Percentiles rank a stretch among this genome's conserved stretches.
Conservation (phyloP, 23 red algal species). For the Agarophyton chilense region DNA sequence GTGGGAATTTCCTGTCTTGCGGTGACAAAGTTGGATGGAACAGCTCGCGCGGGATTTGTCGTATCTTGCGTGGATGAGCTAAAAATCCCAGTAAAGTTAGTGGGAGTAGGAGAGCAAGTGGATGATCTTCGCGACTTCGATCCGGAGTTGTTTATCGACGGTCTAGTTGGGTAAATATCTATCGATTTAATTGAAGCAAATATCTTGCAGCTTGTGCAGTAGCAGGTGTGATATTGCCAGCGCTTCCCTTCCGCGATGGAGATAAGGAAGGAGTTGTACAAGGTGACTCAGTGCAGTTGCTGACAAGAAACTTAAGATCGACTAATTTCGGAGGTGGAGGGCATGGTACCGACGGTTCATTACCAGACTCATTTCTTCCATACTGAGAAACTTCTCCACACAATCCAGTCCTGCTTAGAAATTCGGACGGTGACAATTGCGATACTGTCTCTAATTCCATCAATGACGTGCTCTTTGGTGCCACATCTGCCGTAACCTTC, state of each 20-base stretch:
- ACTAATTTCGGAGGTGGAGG: neutral
- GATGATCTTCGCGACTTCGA: constrained; percentile 99
- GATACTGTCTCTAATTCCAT: neutral
- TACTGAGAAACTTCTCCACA: neutral
- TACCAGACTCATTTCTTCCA: neutral
- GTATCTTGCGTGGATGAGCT: constrained; percentile 90
- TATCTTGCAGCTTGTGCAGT: constrained; percentile 60
- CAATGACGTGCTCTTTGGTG: neutral
- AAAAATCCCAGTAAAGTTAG: constrained; percentile 88
- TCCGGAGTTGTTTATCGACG: constrained; percentile 78
- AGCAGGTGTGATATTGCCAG: constrained; percentile 30
- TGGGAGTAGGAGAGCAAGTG: constrained; percentile 91
- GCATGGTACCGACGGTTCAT: neutral
- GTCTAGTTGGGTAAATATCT: constrained; percentile 54
- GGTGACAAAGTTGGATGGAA: constrained; percentile 98
- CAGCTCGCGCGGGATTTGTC: constrained; percentile 92
- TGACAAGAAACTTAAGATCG: neutral
- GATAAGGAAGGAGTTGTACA: constrained; percentile 5
- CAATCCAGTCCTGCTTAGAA: neutral
- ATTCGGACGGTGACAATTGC: neutral
- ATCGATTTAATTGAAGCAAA: constrained; percentile 56
- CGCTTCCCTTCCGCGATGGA: neutral
- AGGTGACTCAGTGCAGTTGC: constrained; percentile 2
- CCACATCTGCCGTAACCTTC: neutral
- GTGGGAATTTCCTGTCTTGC: constrained; percentile 82